Base-by-base conservation (phyloP, 1,139 yeast species). In the Sugiyamaella castrensis region DNA sequence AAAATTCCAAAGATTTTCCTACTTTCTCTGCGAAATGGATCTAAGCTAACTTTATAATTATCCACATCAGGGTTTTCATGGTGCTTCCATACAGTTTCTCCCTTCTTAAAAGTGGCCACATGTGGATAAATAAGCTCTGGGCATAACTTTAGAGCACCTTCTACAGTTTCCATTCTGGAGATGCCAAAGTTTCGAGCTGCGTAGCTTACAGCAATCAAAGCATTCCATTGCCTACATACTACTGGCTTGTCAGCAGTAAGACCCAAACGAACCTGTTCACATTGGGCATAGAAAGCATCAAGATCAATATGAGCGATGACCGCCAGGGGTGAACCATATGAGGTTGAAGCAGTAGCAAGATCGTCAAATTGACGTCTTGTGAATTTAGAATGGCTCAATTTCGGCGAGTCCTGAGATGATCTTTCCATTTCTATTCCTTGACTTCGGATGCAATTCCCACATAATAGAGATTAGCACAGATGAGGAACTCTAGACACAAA, bases 221-320 rank as follows among this genome's bases (percentile, higher is more conserved):
- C 76, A 48, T 77, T 76, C 98, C 98, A 92, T 62, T 92, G 98
- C 4, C 88, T 88, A 65, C 98, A 91, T 0, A 91, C 97, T 2
- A 92, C 85, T 0, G 98, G 98, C 53, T 82, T 91, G 1, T 81
- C 79, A 1, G 72, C 72, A 0, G 81, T 68, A 10, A 84, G 69
- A 0, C 83, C 83, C 24, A 88, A 73, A 39, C 97, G 70, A 7
- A 87, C 72, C 59, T 86, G 94, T 61, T 92, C 98, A 33, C 86
- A 94, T 62, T 92, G 98, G 0, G 98, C 73, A 68, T 87, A 92
- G 67, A 91, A 92, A 11, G 98, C 97, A 69, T 92, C 95, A 57
- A 88, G 77, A 68, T 92, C 98, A 34, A 92, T 77, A 59, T 89
- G 94, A 2, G 86, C 91, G 40, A 92, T 78, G 12, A 85, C 85